A percentile compares a stretch with the other conserved stretches of the same genome.
These are phyloP conservation scores for Pilobolus umbonatus DNA, from an alignment of 192 early-diverging fungal species.

Conservation along the genomic window DNA sequence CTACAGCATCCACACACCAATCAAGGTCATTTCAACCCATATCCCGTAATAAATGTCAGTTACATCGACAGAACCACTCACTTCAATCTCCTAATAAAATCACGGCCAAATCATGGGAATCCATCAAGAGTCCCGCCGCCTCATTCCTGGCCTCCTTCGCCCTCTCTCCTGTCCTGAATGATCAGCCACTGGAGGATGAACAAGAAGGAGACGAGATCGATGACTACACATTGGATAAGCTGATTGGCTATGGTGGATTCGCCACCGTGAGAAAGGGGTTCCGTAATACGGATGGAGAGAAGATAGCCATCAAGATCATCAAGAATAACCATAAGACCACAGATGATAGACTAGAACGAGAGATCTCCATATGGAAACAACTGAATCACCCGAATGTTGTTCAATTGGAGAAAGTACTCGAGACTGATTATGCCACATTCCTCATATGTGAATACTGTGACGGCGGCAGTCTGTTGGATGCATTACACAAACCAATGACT, in stretches of 20 bases:
- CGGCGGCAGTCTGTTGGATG: slow-evolving; percentile 59
- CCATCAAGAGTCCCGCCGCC: slow-evolving; percentile 31
- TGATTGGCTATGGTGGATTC: slow-evolving; percentile 75
- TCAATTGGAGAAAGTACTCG: slow-evolving; percentile 58
- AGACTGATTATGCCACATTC: slow-evolving; percentile 61
- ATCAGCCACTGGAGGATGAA: slow-evolving; percentile 26
- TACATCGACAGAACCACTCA: neutral
- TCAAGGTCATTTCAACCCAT: neutral
- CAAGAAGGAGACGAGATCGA: slow-evolving; percentile 70
- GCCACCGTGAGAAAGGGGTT: slow-evolving; percentile 69
- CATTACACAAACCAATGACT: slow-evolving; percentile 42
- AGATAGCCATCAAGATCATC: slow-evolving; percentile 70
- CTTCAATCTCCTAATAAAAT: slow-evolving; percentile 10
- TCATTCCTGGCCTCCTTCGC: slow-evolving; percentile 33
- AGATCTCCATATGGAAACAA: slow-evolving; percentile 62
- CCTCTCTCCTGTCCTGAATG: slow-evolving; percentile 9
- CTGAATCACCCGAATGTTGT: slow-evolving; percentile 69
- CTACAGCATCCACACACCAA: neutral
- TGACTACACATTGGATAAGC: slow-evolving; percentile 60
- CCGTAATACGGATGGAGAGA: slow-evolving; percentile 39
- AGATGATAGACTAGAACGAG: slow-evolving; percentile 49
- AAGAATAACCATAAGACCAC: slow-evolving; percentile 29
- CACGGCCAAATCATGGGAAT: slow-evolving; percentile 27
- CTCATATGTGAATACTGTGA: slow-evolving; percentile 68
- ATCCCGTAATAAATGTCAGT: neutral